Base-by-base conservation (phyloP, 306 rosid genomes). In the Vigna unguiculata region DNA sequence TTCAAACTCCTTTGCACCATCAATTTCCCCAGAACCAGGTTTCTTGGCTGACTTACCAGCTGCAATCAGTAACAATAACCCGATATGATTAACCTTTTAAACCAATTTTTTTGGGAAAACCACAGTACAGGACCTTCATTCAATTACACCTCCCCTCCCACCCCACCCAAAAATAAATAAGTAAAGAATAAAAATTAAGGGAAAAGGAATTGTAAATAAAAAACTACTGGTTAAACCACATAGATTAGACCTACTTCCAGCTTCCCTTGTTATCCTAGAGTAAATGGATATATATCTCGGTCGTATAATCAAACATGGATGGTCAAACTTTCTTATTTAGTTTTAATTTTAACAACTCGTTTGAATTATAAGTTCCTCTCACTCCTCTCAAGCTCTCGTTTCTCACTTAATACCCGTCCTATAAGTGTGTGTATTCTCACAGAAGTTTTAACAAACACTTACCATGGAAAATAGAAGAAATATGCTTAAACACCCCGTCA, bases 391-490 rank as follows among this genome's bases (percentile, higher is more conserved):
- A 6, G 10, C 41, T 28, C 19, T 30, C 67, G 34, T 60, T 34
- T 30, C 67, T 7, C 22, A 60, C 7, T 17, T 1, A 21, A 28
- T 8, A 59, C 41, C 65, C 40, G 1, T 59, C 41, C 65, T 14
- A 59, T 14, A 28, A 7, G n/a, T 30, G 43, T 6, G 10, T 32
- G 45, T 3, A 75, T 6, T 73, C 82, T 72, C 72, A 38, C 40
- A 79, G 75, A 6, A 20, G 67, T 85, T 67, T 72, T 34, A 24
- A 83, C 82, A 78, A 71, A 79, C 81, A 86, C 94, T 47, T 88
- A 91, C 96, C 76, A 49, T 21, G 21, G 51, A 90, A 57, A 66
- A 91, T 62, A 46, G 89, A 86, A 72, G 81, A 66, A 75, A 91
- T 77, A 36, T 67, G 76, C 70, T 59, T 30, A 11, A 82, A 40